Evolutionary conservation across 2,329 filamentous ascomycete species (phyloP), one percentile per base, ranked within the genome.

Genomic region (Colletotrichum limetticola): DNA sequence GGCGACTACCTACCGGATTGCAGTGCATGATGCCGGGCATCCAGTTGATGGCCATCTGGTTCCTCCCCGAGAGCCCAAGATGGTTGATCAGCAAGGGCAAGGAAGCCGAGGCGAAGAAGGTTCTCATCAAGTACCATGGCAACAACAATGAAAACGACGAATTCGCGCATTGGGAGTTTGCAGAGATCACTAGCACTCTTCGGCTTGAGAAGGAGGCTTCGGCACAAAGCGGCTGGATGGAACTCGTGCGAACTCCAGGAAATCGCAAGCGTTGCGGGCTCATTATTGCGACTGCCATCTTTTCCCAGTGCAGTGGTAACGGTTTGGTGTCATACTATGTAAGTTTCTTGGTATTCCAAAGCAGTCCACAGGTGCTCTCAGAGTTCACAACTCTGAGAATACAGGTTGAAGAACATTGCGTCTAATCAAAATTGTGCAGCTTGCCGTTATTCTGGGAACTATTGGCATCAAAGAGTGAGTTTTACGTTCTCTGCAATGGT

Each of bases 31-130:
- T 79, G 83, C 83, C 37, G 86, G 86, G 86, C 80, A 83, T 74
- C 11, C 84, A 86, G 66, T 79, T 87, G 63, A 83, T 82, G 75
- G 72, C 63, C 1, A 61, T 80, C 7, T 80, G 75, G 62, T 86
- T 89, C 63, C 84, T 90, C 5, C 90, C 90, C 0, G 91, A 92
- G 74, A 90, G 86, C 0, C 91, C 91, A 1, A 85, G 91, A 49
- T 92, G 86, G 86, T 79, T 91, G 32, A 83, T 91, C 56, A 84
- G 85, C 46, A 84, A 88, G 73, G 88, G 88, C 37, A 83, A 84
- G 26, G 72, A 79, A 1, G 85, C 88, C 5, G 83, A 90, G 76
- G 89, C 89, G 0, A 84, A 82, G 19, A 80, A 81, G 0, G 86
- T 90, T 30, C 77, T 91, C 0, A 81, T 85, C 75, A 87, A 76